Evolutionary conservation across 768 basidiomycete species (phyloP).

Genomic region (Tubosaeta brunneosetosa): DNA sequence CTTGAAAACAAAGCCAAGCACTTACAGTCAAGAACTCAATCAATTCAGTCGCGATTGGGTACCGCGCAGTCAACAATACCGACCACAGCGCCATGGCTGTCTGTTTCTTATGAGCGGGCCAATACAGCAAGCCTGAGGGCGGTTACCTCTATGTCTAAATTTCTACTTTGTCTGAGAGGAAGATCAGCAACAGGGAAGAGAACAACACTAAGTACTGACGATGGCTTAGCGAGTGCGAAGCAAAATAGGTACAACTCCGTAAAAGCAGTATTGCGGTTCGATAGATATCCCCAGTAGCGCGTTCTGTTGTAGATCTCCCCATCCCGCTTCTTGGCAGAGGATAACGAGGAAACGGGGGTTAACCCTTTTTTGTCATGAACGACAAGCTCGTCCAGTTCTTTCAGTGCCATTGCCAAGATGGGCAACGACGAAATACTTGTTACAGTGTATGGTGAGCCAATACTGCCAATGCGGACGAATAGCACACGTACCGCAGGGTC

Average conservation of each 20-base stretch:
- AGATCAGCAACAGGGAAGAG: conserved; percentile 3
- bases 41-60: conserved; percentile 61
- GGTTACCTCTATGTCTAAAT: conserved; percentile 77
- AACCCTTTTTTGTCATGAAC: conserved; percentile 42
- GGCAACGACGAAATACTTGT: conserved; percentile 48
- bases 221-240: conserved; percentile 65
- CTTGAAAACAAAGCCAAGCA: conserved; percentile 11
- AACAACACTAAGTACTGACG: conserved; percentile 43
- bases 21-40: conserved; percentile 60
- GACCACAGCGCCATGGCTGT: conserved; percentile 72
- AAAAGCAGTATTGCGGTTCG: conserved; percentile 50
- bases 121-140: not conserved
- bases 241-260: conserved; percentile 64
- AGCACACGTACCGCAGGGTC: conserved; percentile 38
- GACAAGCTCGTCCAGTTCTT: conserved; percentile 63
- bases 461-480: not conserved
- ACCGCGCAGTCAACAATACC: conserved; percentile 65
- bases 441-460: not conserved
- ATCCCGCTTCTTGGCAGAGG: conserved; percentile 33
- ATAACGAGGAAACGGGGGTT: conserved; percentile 16
- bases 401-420: conserved; percentile 45
- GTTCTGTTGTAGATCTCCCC: conserved; percentile 52
- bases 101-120: conserved; percentile 30
- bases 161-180: conserved; percentile 54
- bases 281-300: conserved; percentile 46